These are phyloP conservation scores for Bisporella sp. DNA, from an alignment of 2,329 filamentous ascomycete species.

Conservation along the genomic window DNA sequence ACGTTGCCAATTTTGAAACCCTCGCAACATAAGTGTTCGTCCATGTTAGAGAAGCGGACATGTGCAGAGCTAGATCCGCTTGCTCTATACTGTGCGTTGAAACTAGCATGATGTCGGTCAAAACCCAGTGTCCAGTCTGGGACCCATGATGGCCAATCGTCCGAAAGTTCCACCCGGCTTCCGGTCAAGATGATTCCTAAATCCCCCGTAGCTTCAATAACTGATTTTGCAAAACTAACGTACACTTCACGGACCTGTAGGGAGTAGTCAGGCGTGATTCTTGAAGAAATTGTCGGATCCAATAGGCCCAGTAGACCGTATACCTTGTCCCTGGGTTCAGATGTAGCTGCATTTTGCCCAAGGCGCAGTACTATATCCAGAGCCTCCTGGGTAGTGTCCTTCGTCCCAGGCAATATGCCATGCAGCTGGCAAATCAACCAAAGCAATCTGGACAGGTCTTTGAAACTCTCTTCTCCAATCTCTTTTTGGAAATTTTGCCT, in stretches of 20 bases:
- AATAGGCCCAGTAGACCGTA: slow-evolving; percentile 16
- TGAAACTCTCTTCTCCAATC: not conserved
- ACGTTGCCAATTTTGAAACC: not conserved
- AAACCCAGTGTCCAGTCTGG: too few species aligned
- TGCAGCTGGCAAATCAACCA: not conserved
- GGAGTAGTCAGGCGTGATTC: not conserved
- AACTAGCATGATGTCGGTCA: too few species aligned
- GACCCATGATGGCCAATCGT: too few species aligned
- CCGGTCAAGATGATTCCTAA: too few species aligned
- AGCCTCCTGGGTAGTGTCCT: not conserved
- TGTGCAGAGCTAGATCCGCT: not conserved
- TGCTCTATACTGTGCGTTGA: too few species aligned
- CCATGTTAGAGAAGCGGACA: not conserved
- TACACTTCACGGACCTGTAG: too few species aligned
- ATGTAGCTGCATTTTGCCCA: slow-evolving; percentile 3
- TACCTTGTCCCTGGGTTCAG: slow-evolving; percentile 16
- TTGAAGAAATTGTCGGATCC: not conserved
- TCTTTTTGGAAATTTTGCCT: not conserved
- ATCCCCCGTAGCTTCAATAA: too few species aligned
- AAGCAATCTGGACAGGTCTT: not conserved
- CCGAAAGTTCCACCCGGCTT: too few species aligned
- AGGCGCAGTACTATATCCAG: not conserved
- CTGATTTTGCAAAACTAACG: too few species aligned
- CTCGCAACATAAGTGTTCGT: not conserved
- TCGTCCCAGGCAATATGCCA: not conserved